These are phyloP conservation scores for Penicillium nordicum DNA, from an alignment of 2,329 filamentous ascomycete species.

Conservation along the genomic window DNA sequence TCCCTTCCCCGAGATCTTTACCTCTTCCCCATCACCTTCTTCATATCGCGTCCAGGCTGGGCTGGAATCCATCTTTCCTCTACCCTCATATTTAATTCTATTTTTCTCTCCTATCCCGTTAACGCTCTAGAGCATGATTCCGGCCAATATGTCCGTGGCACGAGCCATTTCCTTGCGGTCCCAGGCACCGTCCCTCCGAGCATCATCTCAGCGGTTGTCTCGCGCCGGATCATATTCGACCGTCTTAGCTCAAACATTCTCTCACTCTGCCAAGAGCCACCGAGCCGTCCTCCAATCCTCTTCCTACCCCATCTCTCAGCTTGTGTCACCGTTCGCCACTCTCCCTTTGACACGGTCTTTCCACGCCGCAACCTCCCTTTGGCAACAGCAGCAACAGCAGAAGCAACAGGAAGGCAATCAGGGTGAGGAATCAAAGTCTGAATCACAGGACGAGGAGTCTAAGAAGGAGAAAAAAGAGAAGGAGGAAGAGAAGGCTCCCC, in stretches of 20 bases:
- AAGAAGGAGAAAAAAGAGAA: conserved; percentile 48
- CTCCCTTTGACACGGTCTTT: conserved; percentile 39
- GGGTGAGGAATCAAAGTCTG: conserved; percentile 33
- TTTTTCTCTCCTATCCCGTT: background rate
- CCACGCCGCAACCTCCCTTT: conserved; percentile 32
- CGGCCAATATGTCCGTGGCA: conserved; percentile 37
- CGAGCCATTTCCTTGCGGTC: conserved; percentile 39
- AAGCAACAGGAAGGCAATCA: conserved; percentile 38
- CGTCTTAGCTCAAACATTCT: conserved; percentile 38
- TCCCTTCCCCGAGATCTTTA: conserved; percentile 28
- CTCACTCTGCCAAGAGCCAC: conserved; percentile 11
- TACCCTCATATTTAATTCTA: background rate
- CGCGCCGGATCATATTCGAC: conserved; percentile 33
- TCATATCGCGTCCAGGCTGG: conserved; percentile 25
- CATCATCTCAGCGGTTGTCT: conserved; percentile 34
- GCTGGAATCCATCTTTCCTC: conserved; percentile 12
- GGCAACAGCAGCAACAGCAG: conserved; percentile 36
- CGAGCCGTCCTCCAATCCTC: conserved; percentile 37
- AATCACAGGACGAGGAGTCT: conserved; percentile 45
- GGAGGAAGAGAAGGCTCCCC: conserved; percentile 68
- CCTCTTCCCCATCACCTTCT: conserved; percentile 23
- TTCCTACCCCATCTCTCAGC: conserved; percentile 26
- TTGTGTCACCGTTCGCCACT: conserved; percentile 35
- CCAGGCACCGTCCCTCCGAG: conserved; percentile 32
- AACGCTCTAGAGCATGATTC: conserved; percentile 38